phyloP scores from a whole-genome alignment of 257 asterid species.

The Forsythia viridissima region DNA sequence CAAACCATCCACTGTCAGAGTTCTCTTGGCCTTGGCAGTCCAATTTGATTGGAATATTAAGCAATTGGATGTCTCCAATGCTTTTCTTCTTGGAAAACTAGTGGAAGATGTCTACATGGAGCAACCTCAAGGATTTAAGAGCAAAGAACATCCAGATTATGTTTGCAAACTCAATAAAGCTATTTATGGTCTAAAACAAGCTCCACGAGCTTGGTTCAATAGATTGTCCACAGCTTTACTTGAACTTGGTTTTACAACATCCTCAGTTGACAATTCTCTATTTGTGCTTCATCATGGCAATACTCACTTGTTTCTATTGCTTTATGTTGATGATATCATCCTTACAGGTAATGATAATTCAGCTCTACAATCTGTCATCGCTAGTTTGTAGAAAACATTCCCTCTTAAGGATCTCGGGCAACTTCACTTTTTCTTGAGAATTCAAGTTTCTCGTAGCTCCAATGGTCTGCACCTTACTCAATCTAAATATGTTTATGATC shows the following conservation, averaged over 20 bases:
- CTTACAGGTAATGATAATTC: not conserved
- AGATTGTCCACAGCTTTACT: no score
- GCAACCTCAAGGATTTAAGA: not conserved
- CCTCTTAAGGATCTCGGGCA: not conserved
- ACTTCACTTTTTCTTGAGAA: not conserved
- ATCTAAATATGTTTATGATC: no score
- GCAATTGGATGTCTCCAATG: no score
- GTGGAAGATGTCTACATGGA: not conserved
- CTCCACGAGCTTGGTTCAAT: not conserved
- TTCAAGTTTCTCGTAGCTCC: not conserved
- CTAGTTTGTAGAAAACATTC: not conserved
- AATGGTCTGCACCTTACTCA: not conserved
- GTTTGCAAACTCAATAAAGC: not conserved
- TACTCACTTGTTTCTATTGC: not conserved
- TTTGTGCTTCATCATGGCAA: not conserved
- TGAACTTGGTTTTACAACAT: no score
- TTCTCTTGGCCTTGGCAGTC: not conserved
- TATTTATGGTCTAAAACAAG: constrained; percentile 7
- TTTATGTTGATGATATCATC: constrained; percentile 4
- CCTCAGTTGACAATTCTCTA: not conserved
- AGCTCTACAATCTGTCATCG: not conserved
- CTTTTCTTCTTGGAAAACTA: not conserved
- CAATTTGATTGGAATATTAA: not conserved
- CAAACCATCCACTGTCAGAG: not conserved
- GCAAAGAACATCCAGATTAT: not conserved